A percentile compares a stretch with the other conserved stretches of the same genome.
phyloP scores from a whole-genome alignment of 2,329 filamentous ascomycete genomes.

The Aspergillus alliaceus region DNA sequence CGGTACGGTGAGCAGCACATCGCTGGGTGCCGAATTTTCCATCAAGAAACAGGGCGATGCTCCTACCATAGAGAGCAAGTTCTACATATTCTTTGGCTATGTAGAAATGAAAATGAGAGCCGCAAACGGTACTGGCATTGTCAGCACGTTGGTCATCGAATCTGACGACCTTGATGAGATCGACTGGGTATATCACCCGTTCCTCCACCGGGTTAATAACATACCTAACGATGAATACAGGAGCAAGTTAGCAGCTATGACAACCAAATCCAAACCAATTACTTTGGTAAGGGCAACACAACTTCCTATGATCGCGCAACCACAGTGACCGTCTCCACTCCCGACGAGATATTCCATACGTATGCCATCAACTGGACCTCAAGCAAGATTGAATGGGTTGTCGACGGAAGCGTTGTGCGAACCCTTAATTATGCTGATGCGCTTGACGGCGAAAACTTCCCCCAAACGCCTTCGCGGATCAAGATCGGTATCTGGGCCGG shows the following conservation, averaged over 20 bases:
- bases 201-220: constrained; percentile 51
- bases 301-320: constrained; percentile 77
- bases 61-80: constrained; percentile 81
- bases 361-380: constrained; percentile 65
- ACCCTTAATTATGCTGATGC: constrained; percentile 62
- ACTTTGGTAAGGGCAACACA: constrained; percentile 91
- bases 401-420: constrained; percentile 63
- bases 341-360: constrained; percentile 49
- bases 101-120: constrained; percentile 83
- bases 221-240: constrained; percentile 25
- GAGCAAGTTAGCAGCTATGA: constrained; percentile 37
- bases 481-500: constrained; percentile 71
- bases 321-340: constrained; percentile 66
- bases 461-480: constrained; percentile 72
- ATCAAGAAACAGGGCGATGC: constrained; percentile 76
- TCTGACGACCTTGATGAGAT: constrained; percentile 94
- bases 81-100: constrained; percentile 98
- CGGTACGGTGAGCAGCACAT: constrained; percentile 62
- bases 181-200: constrained; percentile 83
- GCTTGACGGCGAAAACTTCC: constrained; percentile 59
- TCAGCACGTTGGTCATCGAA: constrained; percentile 85
- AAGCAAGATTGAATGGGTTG: constrained; percentile 62
- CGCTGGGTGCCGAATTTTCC: constrained; percentile 77
- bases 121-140: constrained; percentile 85
- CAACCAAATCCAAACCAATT: constrained; percentile 71